Conservation (phyloP, 1,284 basidiomycete species). For the Porogramme epimiltina region DNA sequence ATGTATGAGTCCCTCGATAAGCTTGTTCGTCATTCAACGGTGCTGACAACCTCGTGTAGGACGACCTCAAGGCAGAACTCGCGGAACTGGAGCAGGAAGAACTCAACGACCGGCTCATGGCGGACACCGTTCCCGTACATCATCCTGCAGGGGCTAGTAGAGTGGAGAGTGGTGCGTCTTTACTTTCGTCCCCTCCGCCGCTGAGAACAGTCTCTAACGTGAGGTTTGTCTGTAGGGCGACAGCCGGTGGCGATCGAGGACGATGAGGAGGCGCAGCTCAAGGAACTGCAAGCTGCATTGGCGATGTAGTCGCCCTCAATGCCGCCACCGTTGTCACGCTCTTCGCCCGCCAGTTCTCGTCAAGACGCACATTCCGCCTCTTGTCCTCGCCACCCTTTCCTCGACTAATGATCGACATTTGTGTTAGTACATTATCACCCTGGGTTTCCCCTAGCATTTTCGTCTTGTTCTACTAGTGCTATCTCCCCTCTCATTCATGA, state of each 20-base stretch:
- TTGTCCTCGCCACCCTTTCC: constrained; percentile 8
- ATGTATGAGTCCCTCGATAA: constrained; percentile 47
- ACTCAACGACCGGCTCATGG: constrained; percentile 85
- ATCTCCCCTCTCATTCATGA: constrained; percentile 1
- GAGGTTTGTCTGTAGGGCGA: constrained; percentile 33
- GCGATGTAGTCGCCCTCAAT: constrained; percentile 63
- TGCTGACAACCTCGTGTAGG: constrained; percentile 44
- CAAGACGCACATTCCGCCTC: constrained; percentile 14
- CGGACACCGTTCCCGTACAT: constrained; percentile 91
- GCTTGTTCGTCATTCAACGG: neutral
- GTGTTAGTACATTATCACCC: constrained; percentile 28
- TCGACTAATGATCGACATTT: constrained; percentile 22
- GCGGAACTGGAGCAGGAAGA: constrained; percentile 92
- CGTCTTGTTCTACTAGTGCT: constrained; percentile 29
- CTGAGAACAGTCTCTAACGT: constrained; percentile 16
- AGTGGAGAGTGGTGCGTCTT: constrained; percentile 56
- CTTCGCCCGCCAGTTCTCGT: neutral
- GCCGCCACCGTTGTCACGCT: constrained; percentile 13
- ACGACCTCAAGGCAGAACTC: constrained; percentile 83
- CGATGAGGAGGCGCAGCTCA: constrained; percentile 93
- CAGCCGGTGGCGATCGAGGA: constrained; percentile 66
- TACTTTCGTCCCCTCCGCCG: constrained; percentile 1
- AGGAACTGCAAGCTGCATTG: constrained; percentile 88
- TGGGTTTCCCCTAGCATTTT: constrained; percentile 12
- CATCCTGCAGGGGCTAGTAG: constrained; percentile 67